Conservation (phyloP, 257 asterid species). For the Craterostigma plantagineum region DNA sequence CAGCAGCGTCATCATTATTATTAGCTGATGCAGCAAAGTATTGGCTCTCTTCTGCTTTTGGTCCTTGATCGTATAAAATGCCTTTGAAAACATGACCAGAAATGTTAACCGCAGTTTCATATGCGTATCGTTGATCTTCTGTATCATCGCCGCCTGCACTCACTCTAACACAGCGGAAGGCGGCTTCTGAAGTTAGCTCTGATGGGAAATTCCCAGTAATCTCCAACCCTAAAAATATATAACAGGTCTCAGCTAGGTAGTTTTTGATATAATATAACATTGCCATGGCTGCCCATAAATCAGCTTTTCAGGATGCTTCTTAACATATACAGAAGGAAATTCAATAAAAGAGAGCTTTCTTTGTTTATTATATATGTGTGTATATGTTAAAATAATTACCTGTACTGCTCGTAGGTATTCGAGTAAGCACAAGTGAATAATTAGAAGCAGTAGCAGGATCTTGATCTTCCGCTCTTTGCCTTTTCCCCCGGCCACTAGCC, state of each 20-base stretch:
- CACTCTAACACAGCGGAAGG: conserved; percentile 75
- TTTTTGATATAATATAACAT: not conserved
- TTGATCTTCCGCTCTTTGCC: conserved; percentile 25
- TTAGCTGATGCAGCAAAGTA: conserved; percentile 30
- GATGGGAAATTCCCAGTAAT: conserved; percentile 52
- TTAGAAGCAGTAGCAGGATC: conserved; percentile 18
- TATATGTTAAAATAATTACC: too few relatives aligned
- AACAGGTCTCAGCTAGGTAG: not conserved
- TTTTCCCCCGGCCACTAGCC: too few relatives aligned
- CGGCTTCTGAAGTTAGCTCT: conserved; percentile 58
- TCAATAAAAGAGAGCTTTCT: not conserved
- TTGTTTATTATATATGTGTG: not conserved
- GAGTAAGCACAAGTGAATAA: conserved; percentile 24
- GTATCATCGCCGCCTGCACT: conserved; percentile 51
- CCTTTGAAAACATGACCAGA: conserved; percentile 89
- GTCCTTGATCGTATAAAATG: conserved; percentile 75
- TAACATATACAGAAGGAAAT: too few relatives aligned
- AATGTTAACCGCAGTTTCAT: conserved; percentile 77
- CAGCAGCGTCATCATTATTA: conserved; percentile 19
- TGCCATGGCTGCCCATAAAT: too few relatives aligned
- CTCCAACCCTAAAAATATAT: conserved; percentile 48
- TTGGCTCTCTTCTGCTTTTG: conserved; percentile 23
- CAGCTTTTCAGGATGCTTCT: not conserved
- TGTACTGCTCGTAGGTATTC: conserved; percentile 21
- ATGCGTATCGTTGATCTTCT: conserved; percentile 28